Conservation (phyloP, 192 early-diverging fungal species). For the Coemansia sp. region DNA sequence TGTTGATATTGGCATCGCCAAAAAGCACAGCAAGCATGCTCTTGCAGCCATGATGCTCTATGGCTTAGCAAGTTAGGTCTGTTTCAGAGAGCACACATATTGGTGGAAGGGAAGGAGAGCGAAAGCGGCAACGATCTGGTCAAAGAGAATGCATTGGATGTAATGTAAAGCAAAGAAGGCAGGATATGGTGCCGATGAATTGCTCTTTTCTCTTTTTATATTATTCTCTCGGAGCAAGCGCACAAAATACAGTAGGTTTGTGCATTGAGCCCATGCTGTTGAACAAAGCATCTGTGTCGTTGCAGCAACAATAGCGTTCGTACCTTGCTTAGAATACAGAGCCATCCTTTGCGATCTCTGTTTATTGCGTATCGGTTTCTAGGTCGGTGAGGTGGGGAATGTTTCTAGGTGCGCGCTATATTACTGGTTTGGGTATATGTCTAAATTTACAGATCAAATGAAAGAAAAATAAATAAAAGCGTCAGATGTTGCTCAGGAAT, state of each 20-base stretch:
- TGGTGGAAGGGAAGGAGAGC: not conserved
- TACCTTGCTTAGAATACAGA: slow-evolving; percentile 50
- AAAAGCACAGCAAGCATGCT: not conserved
- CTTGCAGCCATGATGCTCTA: not conserved
- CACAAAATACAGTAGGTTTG: not conserved
- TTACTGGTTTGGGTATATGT: not conserved
- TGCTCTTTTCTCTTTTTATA: not conserved
- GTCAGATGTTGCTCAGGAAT: no score
- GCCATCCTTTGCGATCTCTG: slow-evolving; percentile 20
- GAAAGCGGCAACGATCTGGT: not conserved
- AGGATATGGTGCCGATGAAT: not conserved
- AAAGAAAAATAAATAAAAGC: not conserved
- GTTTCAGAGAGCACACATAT: not conserved
- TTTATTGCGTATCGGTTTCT: not conserved
- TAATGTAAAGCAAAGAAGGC: not conserved
- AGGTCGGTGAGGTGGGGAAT: not conserved
- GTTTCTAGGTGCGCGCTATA: not conserved
- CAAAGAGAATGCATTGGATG: not conserved
- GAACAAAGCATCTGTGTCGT: not conserved
- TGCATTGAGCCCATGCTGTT: not conserved
- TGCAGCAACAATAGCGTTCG: not conserved
- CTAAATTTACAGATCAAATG: not conserved
- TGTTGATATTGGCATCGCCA: not conserved
- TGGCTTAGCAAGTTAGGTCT: slow-evolving; percentile 7
- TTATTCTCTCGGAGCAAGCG: not conserved